Evolutionary conservation across 345 rosid species (phyloP).

Genomic region (Citrus medica): DNA sequence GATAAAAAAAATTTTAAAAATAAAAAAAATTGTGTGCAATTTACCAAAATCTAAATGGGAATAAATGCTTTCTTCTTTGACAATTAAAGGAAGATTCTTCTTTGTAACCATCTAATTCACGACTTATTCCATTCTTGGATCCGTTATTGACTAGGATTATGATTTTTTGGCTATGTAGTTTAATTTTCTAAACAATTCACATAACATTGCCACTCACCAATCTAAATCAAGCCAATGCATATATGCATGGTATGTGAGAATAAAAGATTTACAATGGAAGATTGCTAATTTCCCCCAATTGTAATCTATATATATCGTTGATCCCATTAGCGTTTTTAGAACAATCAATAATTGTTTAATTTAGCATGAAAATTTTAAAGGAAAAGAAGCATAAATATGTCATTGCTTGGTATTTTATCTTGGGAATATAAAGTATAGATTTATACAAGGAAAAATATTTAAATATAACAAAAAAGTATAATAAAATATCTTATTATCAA

Average conservation of each 20-base stretch:
- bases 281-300: too few species aligned
- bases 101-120: conserved; percentile 1
- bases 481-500: too few species aligned
- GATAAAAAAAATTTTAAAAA: not conserved
- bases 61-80: conserved; percentile 82
- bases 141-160: not conserved
- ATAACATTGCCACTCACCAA: not conserved
- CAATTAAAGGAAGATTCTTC: conserved; percentile 58
- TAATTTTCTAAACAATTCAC: not conserved
- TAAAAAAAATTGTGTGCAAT: not conserved
- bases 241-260: conserved; percentile 1
- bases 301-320: too few species aligned
- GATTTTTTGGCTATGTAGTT: not conserved
- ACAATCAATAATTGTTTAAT: too few species aligned
- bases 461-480: too few species aligned
- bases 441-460: too few species aligned
- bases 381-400: too few species aligned
- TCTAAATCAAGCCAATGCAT: conserved; percentile 1
- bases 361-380: too few species aligned
- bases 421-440: too few species aligned
- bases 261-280: too few species aligned
- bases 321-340: too few species aligned
- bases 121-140: conserved; percentile 10
- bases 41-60: conserved; percentile 37
- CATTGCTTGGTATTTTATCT: too few species aligned